phyloP scores from a whole-genome alignment of 306 rosid genomes.

The Rosa multiflora region DNA sequence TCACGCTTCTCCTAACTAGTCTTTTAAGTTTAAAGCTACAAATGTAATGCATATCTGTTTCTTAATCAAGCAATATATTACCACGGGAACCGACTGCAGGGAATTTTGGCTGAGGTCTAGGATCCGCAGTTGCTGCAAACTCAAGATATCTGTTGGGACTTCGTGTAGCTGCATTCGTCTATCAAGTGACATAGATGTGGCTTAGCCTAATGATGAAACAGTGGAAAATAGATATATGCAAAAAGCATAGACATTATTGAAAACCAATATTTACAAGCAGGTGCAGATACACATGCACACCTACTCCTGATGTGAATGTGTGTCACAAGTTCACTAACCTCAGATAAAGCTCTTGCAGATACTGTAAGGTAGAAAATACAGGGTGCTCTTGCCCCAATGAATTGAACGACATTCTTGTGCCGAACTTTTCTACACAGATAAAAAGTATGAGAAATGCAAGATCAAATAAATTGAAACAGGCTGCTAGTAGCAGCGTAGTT shows the following conservation, averaged over 20 bases:
- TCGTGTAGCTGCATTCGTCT: conserved; percentile 71
- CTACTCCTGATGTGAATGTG: no score
- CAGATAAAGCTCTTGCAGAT: no score
- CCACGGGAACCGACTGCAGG: conserved; percentile 74
- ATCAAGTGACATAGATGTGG: conserved; percentile 28
- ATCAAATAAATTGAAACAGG: no score
- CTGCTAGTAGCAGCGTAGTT: no score
- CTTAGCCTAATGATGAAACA: not conserved
- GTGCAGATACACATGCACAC: not conserved
- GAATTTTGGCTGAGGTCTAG: conserved; percentile 89
- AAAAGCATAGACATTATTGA: not conserved
- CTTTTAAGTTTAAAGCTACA: not conserved
- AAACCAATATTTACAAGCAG: conserved; percentile 2
- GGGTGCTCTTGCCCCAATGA: no score
- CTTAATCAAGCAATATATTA: conserved; percentile 29
- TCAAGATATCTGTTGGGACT: conserved; percentile 67
- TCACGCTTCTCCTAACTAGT: not conserved
- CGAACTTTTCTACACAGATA: no score
- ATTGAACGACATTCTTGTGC: no score
- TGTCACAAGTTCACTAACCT: no score
- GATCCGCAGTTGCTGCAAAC: conserved; percentile 57
- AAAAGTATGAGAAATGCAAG: no score
- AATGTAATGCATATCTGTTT: not conserved
- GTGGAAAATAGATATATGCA: not conserved
- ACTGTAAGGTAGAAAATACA: no score